Evolutionary conservation across 441 rosid genomes (phyloP).

Genomic region (Corymbia calophylla): DNA sequence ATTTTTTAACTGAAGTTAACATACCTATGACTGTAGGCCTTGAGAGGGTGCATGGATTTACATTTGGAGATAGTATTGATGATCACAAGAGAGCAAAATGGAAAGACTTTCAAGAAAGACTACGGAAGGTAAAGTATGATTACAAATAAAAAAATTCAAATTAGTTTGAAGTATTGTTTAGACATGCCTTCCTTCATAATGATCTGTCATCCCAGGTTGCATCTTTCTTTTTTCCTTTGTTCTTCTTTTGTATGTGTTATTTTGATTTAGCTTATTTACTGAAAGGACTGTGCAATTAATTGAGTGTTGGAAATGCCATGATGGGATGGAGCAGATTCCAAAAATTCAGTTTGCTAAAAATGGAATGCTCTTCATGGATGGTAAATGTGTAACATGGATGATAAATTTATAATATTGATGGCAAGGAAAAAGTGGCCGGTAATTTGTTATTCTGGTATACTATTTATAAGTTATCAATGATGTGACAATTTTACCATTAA

Average conservation of each 20-base stretch:
- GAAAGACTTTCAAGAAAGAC: constrained; percentile 60
- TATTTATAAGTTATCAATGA: not conserved
- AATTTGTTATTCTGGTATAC: not conserved
- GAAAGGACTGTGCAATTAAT: not conserved
- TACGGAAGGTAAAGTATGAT: constrained; percentile 47
- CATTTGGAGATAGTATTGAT: constrained; percentile 91
- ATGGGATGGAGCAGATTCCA: not conserved
- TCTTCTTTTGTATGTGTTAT: not conserved
- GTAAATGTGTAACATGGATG: not conserved
- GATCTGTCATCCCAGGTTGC: not conserved
- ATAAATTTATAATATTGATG: not conserved
- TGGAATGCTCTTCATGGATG: not conserved
- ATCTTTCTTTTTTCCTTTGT: not conserved
- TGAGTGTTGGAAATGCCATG: not conserved
- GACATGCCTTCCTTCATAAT: not conserved
- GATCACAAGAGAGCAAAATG: constrained; percentile 60
- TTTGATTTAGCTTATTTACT: not conserved
- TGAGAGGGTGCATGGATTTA: constrained; percentile 93
- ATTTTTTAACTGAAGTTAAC: not conserved
- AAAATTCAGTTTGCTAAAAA: not conserved
- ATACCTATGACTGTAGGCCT: constrained; percentile 42
- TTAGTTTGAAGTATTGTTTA: not conserved
- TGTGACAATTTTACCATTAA: not conserved
- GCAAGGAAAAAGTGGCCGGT: not conserved
- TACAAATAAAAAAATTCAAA: not conserved